Evolutionary conservation across 148 eudicot species (phyloP).

Genomic region (Chenopodium album): DNA sequence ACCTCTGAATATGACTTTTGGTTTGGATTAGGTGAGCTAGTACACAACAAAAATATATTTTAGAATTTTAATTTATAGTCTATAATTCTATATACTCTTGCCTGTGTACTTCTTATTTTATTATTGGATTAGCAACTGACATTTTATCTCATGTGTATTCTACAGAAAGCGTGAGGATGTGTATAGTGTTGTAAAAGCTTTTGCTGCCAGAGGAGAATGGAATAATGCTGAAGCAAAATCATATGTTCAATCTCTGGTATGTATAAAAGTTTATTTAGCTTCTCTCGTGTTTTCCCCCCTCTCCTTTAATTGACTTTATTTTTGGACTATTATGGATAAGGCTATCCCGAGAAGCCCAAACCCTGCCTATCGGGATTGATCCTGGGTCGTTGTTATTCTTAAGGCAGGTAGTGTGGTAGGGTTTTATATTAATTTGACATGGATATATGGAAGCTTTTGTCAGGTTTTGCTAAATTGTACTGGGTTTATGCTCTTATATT

Average conservation of each 20-base stretch:
- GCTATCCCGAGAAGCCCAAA: background rate
- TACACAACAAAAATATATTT: background rate
- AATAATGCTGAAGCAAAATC: slow-evolving; percentile 61
- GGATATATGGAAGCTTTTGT: background rate
- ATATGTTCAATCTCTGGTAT: slow-evolving; percentile 74
- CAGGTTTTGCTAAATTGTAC: background rate
- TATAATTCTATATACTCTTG: background rate
- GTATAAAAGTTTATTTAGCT: slow-evolving; percentile 17
- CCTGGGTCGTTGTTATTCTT: background rate
- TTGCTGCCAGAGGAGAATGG: slow-evolving; percentile 67
- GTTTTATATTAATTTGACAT: background rate
- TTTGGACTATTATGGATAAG: background rate
- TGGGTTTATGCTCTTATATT: background rate
- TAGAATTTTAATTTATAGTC: background rate
- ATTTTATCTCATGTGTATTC: slow-evolving; percentile 21
- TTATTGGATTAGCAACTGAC: slow-evolving; percentile 7
- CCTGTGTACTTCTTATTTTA: background rate
- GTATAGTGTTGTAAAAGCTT: slow-evolving; percentile 79
- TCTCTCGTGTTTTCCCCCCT: background rate
- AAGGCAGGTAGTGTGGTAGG: background rate
- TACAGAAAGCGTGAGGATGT: slow-evolving; percentile 89
- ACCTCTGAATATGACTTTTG: background rate
- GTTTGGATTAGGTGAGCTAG: background rate
- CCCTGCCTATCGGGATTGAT: background rate
- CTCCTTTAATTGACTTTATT: background rate